phyloP scores from a whole-genome alignment of 257 asterid species.

The Solanum rostratum region DNA sequence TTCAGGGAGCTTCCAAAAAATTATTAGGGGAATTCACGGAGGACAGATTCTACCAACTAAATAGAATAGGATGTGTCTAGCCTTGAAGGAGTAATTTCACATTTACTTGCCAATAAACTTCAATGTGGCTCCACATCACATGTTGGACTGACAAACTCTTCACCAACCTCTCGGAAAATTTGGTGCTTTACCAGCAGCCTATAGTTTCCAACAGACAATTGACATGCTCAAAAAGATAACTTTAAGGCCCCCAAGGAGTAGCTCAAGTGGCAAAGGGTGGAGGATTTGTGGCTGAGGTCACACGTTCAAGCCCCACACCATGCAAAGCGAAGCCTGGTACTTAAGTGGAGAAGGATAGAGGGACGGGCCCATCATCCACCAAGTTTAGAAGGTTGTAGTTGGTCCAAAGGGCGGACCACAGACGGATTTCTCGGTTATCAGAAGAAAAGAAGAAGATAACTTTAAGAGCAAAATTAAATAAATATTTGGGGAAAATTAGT shows the following conservation, averaged over 20 bases:
- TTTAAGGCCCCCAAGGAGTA: too few species aligned
- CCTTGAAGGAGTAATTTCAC: not conserved
- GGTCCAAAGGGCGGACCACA: too few species aligned
- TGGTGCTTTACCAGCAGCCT: not conserved
- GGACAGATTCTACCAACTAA: not conserved
- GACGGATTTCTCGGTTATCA: too few species aligned
- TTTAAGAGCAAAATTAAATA: not conserved
- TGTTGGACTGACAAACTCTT: not conserved
- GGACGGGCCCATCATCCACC: too few species aligned
- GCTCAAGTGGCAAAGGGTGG: too few species aligned
- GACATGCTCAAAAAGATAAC: not conserved
- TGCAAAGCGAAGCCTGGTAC: too few species aligned
- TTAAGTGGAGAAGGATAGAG: too few species aligned
- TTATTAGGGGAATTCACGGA: not conserved
- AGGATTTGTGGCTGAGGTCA: too few species aligned
- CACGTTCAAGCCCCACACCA: too few species aligned
- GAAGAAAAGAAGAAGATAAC: not conserved
- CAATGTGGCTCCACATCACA: not conserved
- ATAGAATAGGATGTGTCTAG: not conserved
- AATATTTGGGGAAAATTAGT: not conserved
- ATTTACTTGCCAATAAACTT: not conserved
- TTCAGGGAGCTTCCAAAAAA: not conserved
- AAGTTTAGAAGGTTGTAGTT: too few species aligned
- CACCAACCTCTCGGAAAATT: not conserved
- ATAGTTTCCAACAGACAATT: not conserved